These are phyloP conservation scores for Leptoxyphium fumago DNA, from an alignment of 2,329 filamentous ascomycete genomes.

Conservation along the genomic window DNA sequence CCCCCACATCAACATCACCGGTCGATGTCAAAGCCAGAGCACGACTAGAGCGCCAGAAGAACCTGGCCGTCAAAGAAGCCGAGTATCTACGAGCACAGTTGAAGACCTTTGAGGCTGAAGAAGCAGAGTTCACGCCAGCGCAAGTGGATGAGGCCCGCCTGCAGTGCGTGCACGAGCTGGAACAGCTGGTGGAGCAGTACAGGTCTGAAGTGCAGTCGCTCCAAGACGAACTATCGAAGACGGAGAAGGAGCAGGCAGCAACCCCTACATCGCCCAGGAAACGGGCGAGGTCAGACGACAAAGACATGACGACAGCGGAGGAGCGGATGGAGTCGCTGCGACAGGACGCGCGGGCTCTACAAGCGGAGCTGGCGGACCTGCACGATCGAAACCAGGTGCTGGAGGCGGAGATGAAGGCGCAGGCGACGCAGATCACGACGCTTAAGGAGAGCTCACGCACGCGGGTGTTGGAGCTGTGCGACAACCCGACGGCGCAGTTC, in stretches of 20 bases:
- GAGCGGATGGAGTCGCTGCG: slow-evolving; percentile 68
- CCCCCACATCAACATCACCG: slow-evolving; percentile 15
- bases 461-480: slow-evolving; percentile 69
- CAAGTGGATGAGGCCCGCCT: slow-evolving; percentile 61
- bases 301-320: slow-evolving; percentile 30
- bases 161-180: slow-evolving; percentile 63
- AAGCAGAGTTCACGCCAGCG: slow-evolving; percentile 70
- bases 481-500: slow-evolving; percentile 79
- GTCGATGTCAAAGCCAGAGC: slow-evolving; percentile 51
- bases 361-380: slow-evolving; percentile 57
- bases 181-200: slow-evolving; percentile 76
- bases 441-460: slow-evolving; percentile 56
- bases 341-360: slow-evolving; percentile 77
- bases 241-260: slow-evolving; percentile 36
- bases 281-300: slow-evolving; percentile 24
- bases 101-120: slow-evolving; percentile 72
- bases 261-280: slow-evolving; percentile 45
- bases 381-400: slow-evolving; percentile 45
- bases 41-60: slow-evolving; percentile 72
- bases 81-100: slow-evolving; percentile 88
- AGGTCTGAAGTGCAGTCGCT: slow-evolving; percentile 63
- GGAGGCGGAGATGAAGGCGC: slow-evolving; percentile 42
- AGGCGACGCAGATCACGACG: slow-evolving; percentile 55
- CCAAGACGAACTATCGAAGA: slow-evolving; percentile 56
- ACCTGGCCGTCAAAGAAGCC: slow-evolving; percentile 77